Evolutionary conservation across 768 basidiomycete species (phyloP).

Genomic region (Agaricus bisporus): DNA sequence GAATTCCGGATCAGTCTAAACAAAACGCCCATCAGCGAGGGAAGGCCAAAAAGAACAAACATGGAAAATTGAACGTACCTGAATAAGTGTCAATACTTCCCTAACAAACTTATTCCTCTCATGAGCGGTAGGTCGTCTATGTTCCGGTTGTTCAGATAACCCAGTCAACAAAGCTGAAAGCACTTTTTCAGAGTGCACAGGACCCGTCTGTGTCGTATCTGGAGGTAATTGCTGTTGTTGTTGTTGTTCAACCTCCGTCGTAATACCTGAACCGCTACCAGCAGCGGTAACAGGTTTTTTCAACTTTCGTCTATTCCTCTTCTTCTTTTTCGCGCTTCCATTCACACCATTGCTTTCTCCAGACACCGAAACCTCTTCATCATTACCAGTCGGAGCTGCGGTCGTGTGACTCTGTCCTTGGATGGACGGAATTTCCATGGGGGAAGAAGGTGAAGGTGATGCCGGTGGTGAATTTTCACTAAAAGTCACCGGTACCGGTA

Average conservation of each 20-base stretch:
- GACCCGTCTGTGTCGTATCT: not conserved
- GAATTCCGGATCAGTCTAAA: conserved; percentile 59
- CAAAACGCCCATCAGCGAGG: not conserved
- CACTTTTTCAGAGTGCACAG: conserved; percentile 8
- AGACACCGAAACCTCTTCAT: not conserved
- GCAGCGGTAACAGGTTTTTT: conserved; percentile 21
- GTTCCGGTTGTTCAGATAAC: conserved; percentile 10
- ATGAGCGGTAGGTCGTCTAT: conserved; percentile 20
- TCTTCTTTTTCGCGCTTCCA: conserved; percentile 14
- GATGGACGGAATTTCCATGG: not conserved
- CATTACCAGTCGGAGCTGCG: not conserved
- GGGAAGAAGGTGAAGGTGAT: conserved; percentile 19
- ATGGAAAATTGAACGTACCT: conserved; percentile 34
- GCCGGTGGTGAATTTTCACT: conserved; percentile 14
- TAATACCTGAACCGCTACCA: conserved; percentile 14
- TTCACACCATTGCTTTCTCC: conserved; percentile 17
- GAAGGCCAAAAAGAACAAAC: not conserved
- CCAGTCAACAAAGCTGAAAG: conserved; percentile 5
- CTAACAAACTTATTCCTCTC: conserved; percentile 54
- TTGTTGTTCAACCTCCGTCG: conserved; percentile 12
- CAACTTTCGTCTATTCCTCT: conserved; percentile 15
- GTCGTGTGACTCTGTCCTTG: not conserved
- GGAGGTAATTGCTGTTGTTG: no score
- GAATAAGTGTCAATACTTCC: conserved; percentile 55
- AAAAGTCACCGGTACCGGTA: conserved; percentile 5